Evolutionary conservation across 176 grass and related monocot species (phyloP).

Genomic region (Rhynchospora pubera): DNA sequence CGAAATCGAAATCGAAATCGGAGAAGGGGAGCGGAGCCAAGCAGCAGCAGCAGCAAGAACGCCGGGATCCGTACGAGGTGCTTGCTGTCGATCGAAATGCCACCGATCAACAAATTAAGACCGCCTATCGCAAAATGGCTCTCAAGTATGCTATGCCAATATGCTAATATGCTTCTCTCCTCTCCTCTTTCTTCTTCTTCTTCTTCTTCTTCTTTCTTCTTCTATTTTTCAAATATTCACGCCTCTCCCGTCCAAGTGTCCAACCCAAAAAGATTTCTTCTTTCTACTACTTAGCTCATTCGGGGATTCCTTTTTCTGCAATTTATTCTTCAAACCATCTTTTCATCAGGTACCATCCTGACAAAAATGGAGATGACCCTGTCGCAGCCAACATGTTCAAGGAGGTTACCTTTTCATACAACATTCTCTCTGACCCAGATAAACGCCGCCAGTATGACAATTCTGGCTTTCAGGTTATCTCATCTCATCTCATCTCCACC

Average conservation of each 20-base stretch:
- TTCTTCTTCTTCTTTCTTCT: too few species aligned
- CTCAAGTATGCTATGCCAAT: conserved; percentile 98
- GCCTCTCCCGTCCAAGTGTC: too few species aligned
- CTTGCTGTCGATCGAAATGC: conserved; percentile 71
- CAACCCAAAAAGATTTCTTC: too few species aligned
- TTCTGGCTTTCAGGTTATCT: conserved; percentile 78
- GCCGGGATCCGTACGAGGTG: conserved; percentile 90
- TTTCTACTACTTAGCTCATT: too few species aligned
- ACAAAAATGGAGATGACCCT: conserved; percentile 93
- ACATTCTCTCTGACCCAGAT: conserved; percentile 74
- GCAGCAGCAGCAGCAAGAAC: conserved; percentile 28
- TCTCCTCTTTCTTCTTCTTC: background rate
- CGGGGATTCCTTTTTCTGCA: too few species aligned
- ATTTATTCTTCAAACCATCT: too few species aligned
- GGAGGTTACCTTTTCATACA: conserved; percentile 95
- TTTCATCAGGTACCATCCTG: conserved; percentile 72
- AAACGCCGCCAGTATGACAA: conserved; percentile 82
- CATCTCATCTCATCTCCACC: conserved; percentile 16
- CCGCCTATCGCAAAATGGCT: conserved; percentile 88
- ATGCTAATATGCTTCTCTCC: too few species aligned
- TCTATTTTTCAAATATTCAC: too few species aligned
- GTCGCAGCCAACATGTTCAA: conserved; percentile 73
- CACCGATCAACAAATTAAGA: conserved; percentile 96
- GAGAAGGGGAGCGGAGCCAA: too few species aligned
- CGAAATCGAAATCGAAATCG: conserved; percentile 53